Evolutionary conservation across 805 yeast species (phyloP).

Genomic region (Saturnispora kantuleensis): DNA sequence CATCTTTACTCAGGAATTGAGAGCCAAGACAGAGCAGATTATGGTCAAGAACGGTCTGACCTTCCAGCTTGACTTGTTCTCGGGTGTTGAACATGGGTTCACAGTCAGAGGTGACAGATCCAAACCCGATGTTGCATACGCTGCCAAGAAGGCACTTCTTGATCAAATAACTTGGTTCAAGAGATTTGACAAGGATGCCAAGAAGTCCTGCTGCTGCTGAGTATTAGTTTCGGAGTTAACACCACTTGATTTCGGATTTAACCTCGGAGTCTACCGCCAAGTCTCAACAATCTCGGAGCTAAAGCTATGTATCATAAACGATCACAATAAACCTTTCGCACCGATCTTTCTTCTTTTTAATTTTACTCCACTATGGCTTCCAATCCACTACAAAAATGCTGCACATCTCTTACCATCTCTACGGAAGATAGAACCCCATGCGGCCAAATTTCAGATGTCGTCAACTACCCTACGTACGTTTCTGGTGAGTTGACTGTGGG

Average conservation of each 20-base stretch:
- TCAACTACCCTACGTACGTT: constrained; percentile 28
- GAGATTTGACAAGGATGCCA: constrained; percentile 25
- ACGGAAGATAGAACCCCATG: too few relatives aligned
- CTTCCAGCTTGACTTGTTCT: constrained; percentile 52
- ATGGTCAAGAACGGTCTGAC: constrained; percentile 36
- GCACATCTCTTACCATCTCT: too few relatives aligned
- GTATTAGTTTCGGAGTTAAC: not conserved
- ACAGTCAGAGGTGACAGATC: constrained; percentile 66
- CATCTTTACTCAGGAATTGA: constrained; percentile 52
- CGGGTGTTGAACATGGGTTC: constrained; percentile 68
- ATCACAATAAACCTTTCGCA: too few relatives aligned
- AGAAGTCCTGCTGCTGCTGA: not conserved
- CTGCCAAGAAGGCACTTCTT: constrained; percentile 53
- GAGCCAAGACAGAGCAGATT: constrained; percentile 50
- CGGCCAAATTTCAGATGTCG: too few relatives aligned
- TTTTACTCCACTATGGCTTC: too few relatives aligned
- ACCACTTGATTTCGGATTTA: not conserved
- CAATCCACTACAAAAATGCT: too few relatives aligned
- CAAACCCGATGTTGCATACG: constrained; percentile 44
- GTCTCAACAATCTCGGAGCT: too few relatives aligned
- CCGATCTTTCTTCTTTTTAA: too few relatives aligned
- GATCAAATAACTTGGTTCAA: constrained; percentile 34
- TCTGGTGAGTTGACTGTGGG: constrained; percentile 33
- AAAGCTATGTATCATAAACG: too few relatives aligned
- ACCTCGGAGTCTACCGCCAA: too few relatives aligned